These are phyloP conservation scores for Yamadazyma nakazawae DNA, from an alignment of 805 yeast species.

Conservation along the genomic window DNA sequence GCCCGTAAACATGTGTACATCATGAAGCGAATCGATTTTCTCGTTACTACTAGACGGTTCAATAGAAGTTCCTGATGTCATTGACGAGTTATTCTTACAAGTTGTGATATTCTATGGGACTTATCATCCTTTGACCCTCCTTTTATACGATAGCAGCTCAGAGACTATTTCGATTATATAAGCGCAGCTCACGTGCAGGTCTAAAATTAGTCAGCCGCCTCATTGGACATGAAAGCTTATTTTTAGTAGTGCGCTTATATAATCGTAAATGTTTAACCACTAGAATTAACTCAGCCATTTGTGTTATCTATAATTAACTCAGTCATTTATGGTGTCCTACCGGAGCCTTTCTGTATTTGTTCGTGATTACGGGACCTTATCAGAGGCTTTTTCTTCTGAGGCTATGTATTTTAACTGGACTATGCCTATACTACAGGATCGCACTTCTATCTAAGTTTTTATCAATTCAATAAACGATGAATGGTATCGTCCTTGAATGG, in stretches of 20 bases:
- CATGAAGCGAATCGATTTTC: not conserved
- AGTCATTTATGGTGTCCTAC: no score
- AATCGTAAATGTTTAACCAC: no score
- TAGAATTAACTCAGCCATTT: no score
- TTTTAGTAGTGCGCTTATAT: slow-evolving; percentile 4
- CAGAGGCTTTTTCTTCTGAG: no score
- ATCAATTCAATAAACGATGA: slow-evolving; percentile 46
- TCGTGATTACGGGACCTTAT: no score
- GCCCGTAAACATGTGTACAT: not conserved
- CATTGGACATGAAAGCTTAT: no score
- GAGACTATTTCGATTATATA: not conserved
- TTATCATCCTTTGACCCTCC: not conserved
- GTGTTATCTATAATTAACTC: no score
- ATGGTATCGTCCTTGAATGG: slow-evolving; percentile 45
- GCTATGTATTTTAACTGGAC: not conserved
- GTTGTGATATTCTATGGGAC: no score
- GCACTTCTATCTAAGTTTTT: not conserved
- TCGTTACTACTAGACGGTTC: not conserved
- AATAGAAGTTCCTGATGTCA: not conserved
- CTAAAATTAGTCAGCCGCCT: not conserved
- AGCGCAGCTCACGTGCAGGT: not conserved
- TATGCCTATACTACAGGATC: not conserved
- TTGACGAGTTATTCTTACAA: not conserved
- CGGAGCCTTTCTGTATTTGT: no score
- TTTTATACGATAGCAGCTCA: not conserved